These are phyloP conservation scores for Dianthus caryophyllus DNA, from an alignment of 148 eudicot genomes.

Conservation along the genomic window DNA sequence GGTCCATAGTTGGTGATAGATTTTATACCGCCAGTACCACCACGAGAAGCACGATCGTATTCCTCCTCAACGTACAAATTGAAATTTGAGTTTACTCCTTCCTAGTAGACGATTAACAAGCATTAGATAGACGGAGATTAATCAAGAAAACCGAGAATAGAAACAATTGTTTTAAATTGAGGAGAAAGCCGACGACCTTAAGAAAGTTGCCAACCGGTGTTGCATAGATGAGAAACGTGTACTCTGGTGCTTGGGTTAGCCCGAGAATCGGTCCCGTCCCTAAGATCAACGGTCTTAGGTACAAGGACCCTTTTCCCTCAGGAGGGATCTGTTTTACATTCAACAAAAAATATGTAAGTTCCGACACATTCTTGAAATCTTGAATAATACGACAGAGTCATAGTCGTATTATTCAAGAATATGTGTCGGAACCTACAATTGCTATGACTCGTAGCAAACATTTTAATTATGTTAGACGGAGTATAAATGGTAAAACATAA, in stretches of 20 bases:
- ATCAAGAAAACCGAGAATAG: not conserved
- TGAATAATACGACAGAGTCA: not conserved
- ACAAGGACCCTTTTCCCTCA: constrained; percentile 70
- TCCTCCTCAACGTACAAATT: constrained; percentile 66
- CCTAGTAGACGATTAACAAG: constrained; percentile 30
- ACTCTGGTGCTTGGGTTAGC: constrained; percentile 65
- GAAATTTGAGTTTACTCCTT: constrained; percentile 48
- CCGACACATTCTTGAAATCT: not conserved
- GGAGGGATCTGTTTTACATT: constrained; percentile 70
- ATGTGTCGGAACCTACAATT: too few species aligned
- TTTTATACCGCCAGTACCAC: constrained; percentile 86
- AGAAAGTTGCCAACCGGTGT: constrained; percentile 79
- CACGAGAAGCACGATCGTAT: constrained; percentile 64
- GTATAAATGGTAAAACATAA: not conserved
- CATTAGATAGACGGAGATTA: not conserved
- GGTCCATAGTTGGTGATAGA: constrained; percentile 76
- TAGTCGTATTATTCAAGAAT: too few species aligned
- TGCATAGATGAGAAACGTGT: constrained; percentile 74
- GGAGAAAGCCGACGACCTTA: constrained; percentile 38
- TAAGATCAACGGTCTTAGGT: constrained; percentile 71
- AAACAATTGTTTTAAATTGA: not conserved
- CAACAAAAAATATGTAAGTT: not conserved
- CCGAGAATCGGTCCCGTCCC: constrained; percentile 76
- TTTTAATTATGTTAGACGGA: too few species aligned
- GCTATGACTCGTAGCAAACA: too few species aligned